Evolutionary conservation across 495 filamentous ascomycete genomes (phyloP), one percentile per base, ranked within the genome.

Genomic region (Neurospora discreta): DNA sequence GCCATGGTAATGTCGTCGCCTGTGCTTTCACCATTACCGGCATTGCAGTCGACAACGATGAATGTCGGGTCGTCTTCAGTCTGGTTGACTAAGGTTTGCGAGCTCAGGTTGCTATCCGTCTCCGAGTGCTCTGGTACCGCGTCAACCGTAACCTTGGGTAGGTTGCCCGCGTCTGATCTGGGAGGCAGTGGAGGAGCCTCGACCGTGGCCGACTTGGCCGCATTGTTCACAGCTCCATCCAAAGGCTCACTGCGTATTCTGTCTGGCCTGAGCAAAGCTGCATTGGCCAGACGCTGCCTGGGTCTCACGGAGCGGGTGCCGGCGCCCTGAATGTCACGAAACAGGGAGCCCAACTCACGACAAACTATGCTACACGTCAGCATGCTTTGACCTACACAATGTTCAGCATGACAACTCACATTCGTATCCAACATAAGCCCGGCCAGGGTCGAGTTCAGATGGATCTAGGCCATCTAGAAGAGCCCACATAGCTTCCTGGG

Each of bases 221-320:
- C 70, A 5, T 60, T 71, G 33, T 43, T 30, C 20, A 68, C 65
- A 11, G 72, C 69, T 8, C 65, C 16, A 3, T 74, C 74, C 18
- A 68, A 71, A 5, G 71, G 68, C 18, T 65, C 68, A 11, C 72
- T 65, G 11, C 74, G 71, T 20, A 78, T 44, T 69, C 74, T 75
- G 30, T 76, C 75, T 10, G 79, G 75, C 20, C 76, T 70, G 40
- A 80, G 71, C 60, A 81, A 84, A 3, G 94, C 92, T 39, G 95
- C 87, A 44, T 93, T 89, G 26, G 94, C 95, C 73, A 98, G 87
- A 73, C 95, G 91, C 69, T 88, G 88, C 13, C 90, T 87, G 0
- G 95, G 95, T 77, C 87, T 73, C 89, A 90, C 74, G 77, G 88
- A 72, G 80, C 77, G 42, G 76, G 81, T 58, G 79, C 78, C 38